Percentiles rank a stretch among this genome's conserved stretches.
These are phyloP conservation scores for Oenanthe javanica DNA, from an alignment of 140 eudicot genomes.

Conservation along the genomic window DNA sequence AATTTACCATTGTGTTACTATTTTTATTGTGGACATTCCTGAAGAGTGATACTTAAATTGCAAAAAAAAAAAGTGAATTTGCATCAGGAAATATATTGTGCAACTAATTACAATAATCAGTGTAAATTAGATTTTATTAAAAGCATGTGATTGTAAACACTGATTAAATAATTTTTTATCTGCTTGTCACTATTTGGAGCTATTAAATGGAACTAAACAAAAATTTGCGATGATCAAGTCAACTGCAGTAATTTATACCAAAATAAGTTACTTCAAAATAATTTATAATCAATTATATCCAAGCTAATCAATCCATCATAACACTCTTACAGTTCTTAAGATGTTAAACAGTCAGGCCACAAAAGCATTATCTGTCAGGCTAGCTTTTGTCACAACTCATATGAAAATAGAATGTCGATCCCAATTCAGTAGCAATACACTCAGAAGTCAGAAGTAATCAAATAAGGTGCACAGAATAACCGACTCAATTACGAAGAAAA, in stretches of 20 bases:
- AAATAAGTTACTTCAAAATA: background rate
- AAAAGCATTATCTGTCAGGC: background rate
- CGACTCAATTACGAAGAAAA: too few species aligned
- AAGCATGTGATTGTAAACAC: background rate
- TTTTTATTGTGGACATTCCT: background rate
- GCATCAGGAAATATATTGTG: background rate
- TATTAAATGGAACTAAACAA: background rate
- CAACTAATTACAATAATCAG: background rate
- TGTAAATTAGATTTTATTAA: background rate
- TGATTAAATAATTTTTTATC: background rate
- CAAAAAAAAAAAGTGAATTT: background rate
- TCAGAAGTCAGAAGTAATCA: background rate
- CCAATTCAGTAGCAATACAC: background rate
- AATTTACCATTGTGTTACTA: background rate
- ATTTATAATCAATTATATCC: background rate
- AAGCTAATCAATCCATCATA: background rate
- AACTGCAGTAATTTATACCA: background rate
- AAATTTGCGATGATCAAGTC: background rate
- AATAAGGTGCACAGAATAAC: background rate
- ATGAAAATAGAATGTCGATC: background rate
- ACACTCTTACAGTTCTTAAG: background rate
- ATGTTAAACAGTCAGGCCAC: background rate
- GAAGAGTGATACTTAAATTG: background rate
- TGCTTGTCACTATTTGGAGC: background rate
- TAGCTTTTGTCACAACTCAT: background rate